Conservation (phyloP, 305 asterid species). For the Solanum chacoense region DNA sequence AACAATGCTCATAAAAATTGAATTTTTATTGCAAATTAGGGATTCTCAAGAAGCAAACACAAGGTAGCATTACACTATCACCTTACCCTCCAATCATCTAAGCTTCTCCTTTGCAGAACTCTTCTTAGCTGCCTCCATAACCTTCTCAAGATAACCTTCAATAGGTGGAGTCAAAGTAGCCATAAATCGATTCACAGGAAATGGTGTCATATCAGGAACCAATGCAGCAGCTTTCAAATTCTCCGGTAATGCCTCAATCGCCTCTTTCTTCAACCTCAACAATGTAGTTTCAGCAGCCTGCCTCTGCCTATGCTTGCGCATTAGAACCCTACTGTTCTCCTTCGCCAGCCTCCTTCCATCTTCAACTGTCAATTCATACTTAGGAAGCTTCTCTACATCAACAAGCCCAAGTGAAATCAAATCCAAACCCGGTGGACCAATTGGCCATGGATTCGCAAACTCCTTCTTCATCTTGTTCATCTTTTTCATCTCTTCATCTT, state of each 20-base stretch:
- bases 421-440: slow-evolving; percentile 88
- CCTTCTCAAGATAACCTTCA: slow-evolving; percentile 79
- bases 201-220: slow-evolving; percentile 63
- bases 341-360: slow-evolving; percentile 77
- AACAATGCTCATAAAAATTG: not conserved
- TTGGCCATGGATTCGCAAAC: slow-evolving; percentile 29
- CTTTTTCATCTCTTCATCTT: slow-evolving; percentile 50
- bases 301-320: slow-evolving; percentile 83
- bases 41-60: not conserved
- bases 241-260: slow-evolving; percentile 80
- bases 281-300: slow-evolving; percentile 67
- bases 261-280: slow-evolving; percentile 63
- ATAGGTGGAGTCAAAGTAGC: slow-evolving; percentile 88
- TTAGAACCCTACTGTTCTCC: slow-evolving; percentile 75
- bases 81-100: slow-evolving; percentile 26
- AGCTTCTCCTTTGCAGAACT: slow-evolving; percentile 59
- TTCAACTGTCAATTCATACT: slow-evolving; percentile 71
- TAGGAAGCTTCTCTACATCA: slow-evolving; percentile 68
- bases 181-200: slow-evolving; percentile 61
- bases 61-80: not conserved
- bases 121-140: slow-evolving; percentile 72
- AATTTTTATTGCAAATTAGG: not conserved
- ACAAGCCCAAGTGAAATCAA: slow-evolving; percentile 61
- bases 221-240: slow-evolving; percentile 61
- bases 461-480: slow-evolving; percentile 42